A percentile compares a stretch with the other conserved stretches of the same genome.
Conservation (phyloP, 1,139 yeast species). For the Zygoascus sp. region DNA sequence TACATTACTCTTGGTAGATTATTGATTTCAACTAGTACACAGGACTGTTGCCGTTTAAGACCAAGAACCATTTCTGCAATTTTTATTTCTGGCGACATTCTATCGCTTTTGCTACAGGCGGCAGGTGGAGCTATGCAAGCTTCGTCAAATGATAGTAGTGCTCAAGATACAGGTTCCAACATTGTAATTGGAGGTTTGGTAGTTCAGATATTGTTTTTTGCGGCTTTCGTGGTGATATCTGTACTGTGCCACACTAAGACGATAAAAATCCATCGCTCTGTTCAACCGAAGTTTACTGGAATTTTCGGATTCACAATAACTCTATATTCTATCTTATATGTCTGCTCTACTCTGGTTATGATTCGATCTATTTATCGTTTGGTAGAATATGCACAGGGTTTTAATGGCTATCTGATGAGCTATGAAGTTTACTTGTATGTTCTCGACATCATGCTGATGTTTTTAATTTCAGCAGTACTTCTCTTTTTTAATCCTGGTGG, state of each 20-base stretch:
- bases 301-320: slow-evolving; percentile 16
- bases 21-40: slow-evolving; percentile 28
- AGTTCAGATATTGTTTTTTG: slow-evolving; percentile 40
- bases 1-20: slow-evolving; percentile 44
- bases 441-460: slow-evolving; percentile 34
- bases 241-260: slow-evolving; percentile 24
- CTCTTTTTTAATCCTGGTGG: not conserved
- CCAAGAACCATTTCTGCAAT: slow-evolving; percentile 37
- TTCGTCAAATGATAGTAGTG: slow-evolving; percentile 21
- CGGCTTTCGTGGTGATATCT: slow-evolving; percentile 29
- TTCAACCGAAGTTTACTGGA: slow-evolving; percentile 26
- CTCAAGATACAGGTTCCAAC: slow-evolving; percentile 19
- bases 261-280: slow-evolving; percentile 29
- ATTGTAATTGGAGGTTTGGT: slow-evolving; percentile 28
- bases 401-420: slow-evolving; percentile 34
- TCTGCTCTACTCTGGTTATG: slow-evolving; percentile 36
- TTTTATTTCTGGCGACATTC: slow-evolving; percentile 44
- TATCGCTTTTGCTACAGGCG: slow-evolving; percentile 41
- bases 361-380: slow-evolving; percentile 42
- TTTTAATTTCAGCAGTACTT: slow-evolving; percentile 9
- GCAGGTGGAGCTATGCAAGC: slow-evolving; percentile 43
- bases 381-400: slow-evolving; percentile 41
- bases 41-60: slow-evolving; percentile 35
- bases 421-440: slow-evolving; percentile 40
- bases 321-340: slow-evolving; percentile 23